Conservation (phyloP, 2,329 filamentous ascomycete genomes). For the Stagonosporopsis rhizophila region DNA sequence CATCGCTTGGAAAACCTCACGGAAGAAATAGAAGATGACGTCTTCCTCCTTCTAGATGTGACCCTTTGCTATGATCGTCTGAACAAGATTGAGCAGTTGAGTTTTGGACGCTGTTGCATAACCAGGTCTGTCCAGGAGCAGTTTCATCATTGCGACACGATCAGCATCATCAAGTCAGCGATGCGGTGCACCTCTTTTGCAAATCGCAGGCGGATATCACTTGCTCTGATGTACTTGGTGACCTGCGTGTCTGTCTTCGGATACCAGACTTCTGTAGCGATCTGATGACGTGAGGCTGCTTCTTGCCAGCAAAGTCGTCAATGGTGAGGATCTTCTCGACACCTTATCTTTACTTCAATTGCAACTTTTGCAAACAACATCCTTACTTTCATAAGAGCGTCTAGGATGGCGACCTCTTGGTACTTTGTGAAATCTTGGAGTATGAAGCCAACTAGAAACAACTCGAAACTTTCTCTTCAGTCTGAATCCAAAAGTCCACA, state of each 20-base stretch:
- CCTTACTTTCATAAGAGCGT: background rate
- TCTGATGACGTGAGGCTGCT: conserved; percentile 2
- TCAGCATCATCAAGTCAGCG: background rate
- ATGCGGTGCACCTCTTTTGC: conserved; percentile 16
- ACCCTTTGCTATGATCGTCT: conserved; percentile 1
- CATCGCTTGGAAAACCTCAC: background rate
- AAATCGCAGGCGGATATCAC: conserved; percentile 11
- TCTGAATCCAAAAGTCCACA: background rate
- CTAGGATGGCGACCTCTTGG: background rate
- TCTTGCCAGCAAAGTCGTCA: conserved; percentile 18
- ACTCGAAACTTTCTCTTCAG: too few relatives aligned
- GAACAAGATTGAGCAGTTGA: background rate
- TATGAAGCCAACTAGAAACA: too few relatives aligned
- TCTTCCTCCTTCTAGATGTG: conserved; percentile 16
- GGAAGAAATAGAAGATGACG: conserved; percentile 9
- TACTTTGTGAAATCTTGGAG: background rate
- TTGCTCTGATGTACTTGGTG: background rate
- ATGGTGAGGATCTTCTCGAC: conserved; percentile 1
- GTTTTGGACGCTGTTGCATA: conserved; percentile 2
- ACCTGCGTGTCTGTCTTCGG: background rate
- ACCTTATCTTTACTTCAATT: background rate
- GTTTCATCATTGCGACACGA: conserved; percentile 12
- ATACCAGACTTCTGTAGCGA: conserved; percentile 21
- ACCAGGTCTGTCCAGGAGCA: conserved; percentile 12
- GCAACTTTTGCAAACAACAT: background rate